phyloP scores from a whole-genome alignment of 139 green algal genomes.

The Coccomyxa sp. region DNA sequence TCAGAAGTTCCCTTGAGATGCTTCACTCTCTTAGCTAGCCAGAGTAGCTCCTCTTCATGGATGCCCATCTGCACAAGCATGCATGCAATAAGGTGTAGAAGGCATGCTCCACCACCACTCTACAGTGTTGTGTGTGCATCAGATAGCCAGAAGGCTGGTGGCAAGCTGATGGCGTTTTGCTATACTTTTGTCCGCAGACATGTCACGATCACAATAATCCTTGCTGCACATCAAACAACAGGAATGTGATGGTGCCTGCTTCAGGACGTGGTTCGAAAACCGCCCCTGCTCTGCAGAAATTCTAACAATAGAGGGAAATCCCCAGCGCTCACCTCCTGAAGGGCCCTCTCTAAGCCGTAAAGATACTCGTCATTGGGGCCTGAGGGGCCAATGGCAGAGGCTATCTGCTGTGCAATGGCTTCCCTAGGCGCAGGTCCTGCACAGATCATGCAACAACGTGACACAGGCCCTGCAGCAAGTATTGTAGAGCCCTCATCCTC shows the following conservation, averaged over 20 bases:
- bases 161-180: neutral
- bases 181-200: neutral
- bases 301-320: neutral
- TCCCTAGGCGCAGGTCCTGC: slow-evolving; percentile 23
- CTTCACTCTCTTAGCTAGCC: neutral
- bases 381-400: slow-evolving; percentile 40
- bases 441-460: too few species aligned
- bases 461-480: too few species aligned
- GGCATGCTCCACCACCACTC: neutral
- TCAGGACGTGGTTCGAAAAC: neutral
- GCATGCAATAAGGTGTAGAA: neutral
- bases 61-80: neutral
- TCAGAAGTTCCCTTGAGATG: neutral
- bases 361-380: slow-evolving; percentile 75
- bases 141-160: too few species aligned
- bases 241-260: neutral
- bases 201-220: neutral
- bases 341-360: slow-evolving; percentile 45
- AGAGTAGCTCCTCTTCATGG: neutral
- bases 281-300: neutral
- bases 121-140: too few species aligned
- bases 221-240: neutral
- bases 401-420: slow-evolving; percentile 54
- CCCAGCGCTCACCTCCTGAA: slow-evolving; percentile 29
- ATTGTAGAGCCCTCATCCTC: too few species aligned